These are phyloP conservation scores for Oryza meyeriana DNA, from an alignment of 176 grass and related monocot genomes.

Conservation along the genomic window DNA sequence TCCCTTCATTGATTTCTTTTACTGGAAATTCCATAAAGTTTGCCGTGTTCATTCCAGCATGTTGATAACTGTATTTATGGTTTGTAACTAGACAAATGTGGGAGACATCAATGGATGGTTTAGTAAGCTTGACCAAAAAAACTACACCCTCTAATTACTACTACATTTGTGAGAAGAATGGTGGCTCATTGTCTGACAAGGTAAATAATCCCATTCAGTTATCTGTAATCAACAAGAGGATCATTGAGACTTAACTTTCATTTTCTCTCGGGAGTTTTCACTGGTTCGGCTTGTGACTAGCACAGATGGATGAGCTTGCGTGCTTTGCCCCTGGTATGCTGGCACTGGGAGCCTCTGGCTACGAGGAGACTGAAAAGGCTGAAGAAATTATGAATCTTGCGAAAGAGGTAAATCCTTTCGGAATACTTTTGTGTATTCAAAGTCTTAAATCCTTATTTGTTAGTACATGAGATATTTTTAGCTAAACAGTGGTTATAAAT, in stretches of 20 bases:
- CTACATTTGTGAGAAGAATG: constrained; percentile 97
- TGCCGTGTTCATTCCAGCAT: neutral
- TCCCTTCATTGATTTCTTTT: neutral
- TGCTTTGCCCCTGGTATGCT: constrained; percentile 99
- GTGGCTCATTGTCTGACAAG: constrained; percentile 85
- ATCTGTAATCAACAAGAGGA: constrained; percentile 21
- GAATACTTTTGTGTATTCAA: constrained; percentile 13
- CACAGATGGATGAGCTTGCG: constrained; percentile 99
- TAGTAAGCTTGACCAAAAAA: constrained; percentile 80
- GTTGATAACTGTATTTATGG: constrained; percentile 16
- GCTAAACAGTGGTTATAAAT: neutral
- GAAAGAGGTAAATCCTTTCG: constrained; percentile 67
- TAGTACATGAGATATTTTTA: neutral
- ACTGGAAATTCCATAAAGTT: constrained; percentile 14
- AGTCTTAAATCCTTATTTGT: neutral
- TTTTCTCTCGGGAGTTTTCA: constrained; percentile 28
- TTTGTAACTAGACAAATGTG: constrained; percentile 85
- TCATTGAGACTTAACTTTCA: constrained; percentile 23
- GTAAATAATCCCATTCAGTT: constrained; percentile 35
- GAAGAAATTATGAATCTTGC: constrained; percentile 84
- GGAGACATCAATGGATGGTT: constrained; percentile 99
- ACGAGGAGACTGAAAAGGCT: constrained; percentile 80
- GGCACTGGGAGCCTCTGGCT: constrained; percentile 88
- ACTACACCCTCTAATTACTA: constrained; percentile 83
- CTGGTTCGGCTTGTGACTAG: constrained; percentile 27